Evolutionary conservation across 176 grass and related monocot genomes (phyloP), one percentile per base, ranked within the genome.

Genomic region (Stipa capillata): DNA sequence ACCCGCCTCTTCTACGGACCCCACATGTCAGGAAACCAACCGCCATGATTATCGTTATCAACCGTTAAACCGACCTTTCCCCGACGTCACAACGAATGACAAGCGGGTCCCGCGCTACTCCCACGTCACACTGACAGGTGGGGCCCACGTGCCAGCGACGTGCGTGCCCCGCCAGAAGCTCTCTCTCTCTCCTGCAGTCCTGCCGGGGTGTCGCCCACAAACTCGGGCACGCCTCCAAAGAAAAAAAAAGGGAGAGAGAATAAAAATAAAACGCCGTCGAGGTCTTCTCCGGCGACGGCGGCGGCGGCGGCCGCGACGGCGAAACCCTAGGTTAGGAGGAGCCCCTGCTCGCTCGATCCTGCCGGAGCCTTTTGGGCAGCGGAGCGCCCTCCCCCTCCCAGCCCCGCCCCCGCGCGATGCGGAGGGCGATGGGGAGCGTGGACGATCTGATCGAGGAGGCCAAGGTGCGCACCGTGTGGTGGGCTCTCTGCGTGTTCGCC

Each of bases 401-500:
- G 33, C 29, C 33, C 1, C 14, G 0, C 13, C 62, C 63, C 42
- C 66, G 65, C 66, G 66, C 84, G 76, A 89, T 85, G 82, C 76
- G 35, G 92, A 86, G 65, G 84, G 60, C 88, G 81, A 95, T 99
- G 90, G 82, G 80, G 81, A 91, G 83, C 61, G 60, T 99, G 74
- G 92, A 91, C 39, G 96, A 99, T 95, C 88, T 99, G 86, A 91
- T 99, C 68, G 96, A 99, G 84, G 96, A 99, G 90, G 88, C 65
- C 6, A 99, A 95, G 88, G 58, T 85, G 66, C 96, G 96, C 40
- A 93, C 96, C 47, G 83, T 95, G 15, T 88, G 77, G 42, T 99
- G 96, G 96, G 96, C 73, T 28, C 84, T 99, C 75, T 89, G 96
- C 90, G 58, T 92, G 84, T 99, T 95, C 77, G 86, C 90, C 73